Conservation (phyloP, 2,329 filamentous ascomycete genomes). For the Clarireedia hainanense region DNA sequence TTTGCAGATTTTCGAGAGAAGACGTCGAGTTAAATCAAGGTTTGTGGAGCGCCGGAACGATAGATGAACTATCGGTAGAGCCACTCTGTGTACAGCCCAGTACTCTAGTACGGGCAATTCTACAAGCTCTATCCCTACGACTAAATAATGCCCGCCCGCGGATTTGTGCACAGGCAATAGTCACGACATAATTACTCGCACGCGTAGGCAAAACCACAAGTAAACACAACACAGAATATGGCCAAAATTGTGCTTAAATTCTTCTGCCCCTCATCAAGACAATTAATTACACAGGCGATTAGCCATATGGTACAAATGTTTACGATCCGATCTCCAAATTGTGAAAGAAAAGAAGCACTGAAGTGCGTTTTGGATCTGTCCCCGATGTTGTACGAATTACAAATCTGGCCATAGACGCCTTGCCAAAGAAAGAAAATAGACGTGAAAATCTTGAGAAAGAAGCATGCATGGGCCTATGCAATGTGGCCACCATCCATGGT, state of each 20-base stretch:
- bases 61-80: background rate
- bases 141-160: too few species aligned
- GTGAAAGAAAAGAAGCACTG: background rate
- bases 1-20: background rate
- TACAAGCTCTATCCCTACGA: too few species aligned
- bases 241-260: too few species aligned
- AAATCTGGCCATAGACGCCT: conserved; percentile 4
- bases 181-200: too few species aligned
- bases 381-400: background rate
- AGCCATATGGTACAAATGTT: background rate
- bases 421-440: background rate
- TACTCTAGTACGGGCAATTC: too few species aligned
- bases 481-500: conserved; percentile 9
- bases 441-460: background rate
- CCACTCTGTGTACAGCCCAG: too few species aligned
- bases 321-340: background rate
- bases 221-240: too few species aligned
- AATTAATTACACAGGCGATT: background rate
- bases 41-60: background rate
- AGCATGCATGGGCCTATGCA: conserved; percentile 8
- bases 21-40: background rate
- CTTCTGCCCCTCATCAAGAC: background rate
- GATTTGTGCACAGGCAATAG: too few species aligned
- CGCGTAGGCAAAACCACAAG: too few species aligned
- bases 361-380: background rate